These are phyloP conservation scores for Mycena filopes DNA, from an alignment of 768 basidiomycete genomes.

Conservation along the genomic window DNA sequence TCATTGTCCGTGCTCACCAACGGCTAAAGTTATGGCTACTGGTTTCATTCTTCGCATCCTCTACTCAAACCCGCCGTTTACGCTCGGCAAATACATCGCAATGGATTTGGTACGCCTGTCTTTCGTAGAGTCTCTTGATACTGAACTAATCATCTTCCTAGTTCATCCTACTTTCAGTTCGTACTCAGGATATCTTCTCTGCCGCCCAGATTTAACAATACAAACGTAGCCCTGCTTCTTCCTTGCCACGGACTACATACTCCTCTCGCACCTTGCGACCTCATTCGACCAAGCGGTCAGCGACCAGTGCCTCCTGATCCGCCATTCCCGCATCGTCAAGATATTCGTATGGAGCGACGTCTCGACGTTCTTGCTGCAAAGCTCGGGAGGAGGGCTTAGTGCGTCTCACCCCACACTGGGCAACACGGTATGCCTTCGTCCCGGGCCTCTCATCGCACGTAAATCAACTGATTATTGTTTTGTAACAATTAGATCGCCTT, in stretches of 20 bases:
- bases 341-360: slow-evolving; percentile 62
- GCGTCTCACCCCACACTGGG: slow-evolving; percentile 37
- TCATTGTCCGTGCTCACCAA: not conserved
- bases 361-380: slow-evolving; percentile 63
- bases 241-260: slow-evolving; percentile 62
- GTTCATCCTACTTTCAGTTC: slow-evolving; percentile 27
- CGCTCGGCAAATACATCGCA: slow-evolving; percentile 3
- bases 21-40: slow-evolving; percentile 8
- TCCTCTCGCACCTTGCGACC: slow-evolving; percentile 58
- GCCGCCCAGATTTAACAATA: not conserved
- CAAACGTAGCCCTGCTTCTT: slow-evolving; percentile 64
- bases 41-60: slow-evolving; percentile 10
- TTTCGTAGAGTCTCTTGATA: no score
- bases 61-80: not conserved
- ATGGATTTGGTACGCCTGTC: slow-evolving; percentile 14
- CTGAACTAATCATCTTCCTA: not conserved
- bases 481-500: slow-evolving; percentile 49
- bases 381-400: slow-evolving; percentile 48
- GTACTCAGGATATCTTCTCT: not conserved
- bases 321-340: slow-evolving; percentile 49
- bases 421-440: slow-evolving; percentile 35
- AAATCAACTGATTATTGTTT: not conserved
- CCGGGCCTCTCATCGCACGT: not conserved
- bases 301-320: slow-evolving; percentile 51
- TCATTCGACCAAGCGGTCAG: slow-evolving; percentile 44